Evolutionary conservation across 1,139 yeast species (phyloP).

Genomic region (Geotrichum australiense): DNA sequence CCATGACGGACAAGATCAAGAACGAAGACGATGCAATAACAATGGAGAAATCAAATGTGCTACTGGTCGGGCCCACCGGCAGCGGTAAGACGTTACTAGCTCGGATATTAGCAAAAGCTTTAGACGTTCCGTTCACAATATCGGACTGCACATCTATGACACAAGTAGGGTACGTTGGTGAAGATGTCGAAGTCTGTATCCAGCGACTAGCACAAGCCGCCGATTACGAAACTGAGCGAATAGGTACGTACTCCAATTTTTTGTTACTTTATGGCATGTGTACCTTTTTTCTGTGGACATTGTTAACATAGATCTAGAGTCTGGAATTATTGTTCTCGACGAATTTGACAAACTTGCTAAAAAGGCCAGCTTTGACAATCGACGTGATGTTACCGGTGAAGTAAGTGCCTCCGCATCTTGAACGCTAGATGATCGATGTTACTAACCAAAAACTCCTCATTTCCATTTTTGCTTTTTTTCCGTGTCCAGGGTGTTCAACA

Average conservation of each 20-base stretch:
- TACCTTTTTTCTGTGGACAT: too few relatives aligned
- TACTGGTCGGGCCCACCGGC: conserved; percentile 50
- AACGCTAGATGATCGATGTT: neutral
- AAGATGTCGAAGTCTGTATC: conserved; percentile 48
- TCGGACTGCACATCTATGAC: conserved; percentile 52
- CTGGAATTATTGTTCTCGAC: conserved; percentile 49
- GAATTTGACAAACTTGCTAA: conserved; percentile 49
- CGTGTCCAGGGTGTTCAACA: conserved; percentile 44
- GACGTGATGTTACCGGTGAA: conserved; percentile 51
- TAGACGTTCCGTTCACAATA: conserved; percentile 48
- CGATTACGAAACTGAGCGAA: conserved; percentile 41
- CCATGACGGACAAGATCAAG: conserved; percentile 2
- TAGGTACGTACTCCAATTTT: conserved; percentile 7
- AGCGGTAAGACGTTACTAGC: conserved; percentile 51
- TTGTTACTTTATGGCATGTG: too few relatives aligned
- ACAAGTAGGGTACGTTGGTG: conserved; percentile 55
- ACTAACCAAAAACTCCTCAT: neutral
- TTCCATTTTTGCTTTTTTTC: neutral
- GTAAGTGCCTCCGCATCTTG: conserved; percentile 2
- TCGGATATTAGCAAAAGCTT: conserved; percentile 42
- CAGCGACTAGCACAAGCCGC: conserved; percentile 43
- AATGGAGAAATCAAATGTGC: conserved; percentile 45
- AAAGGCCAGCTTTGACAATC: conserved; percentile 39
- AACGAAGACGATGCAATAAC: conserved; percentile 31
- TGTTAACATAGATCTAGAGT: conserved; percentile 36